phyloP scores from a whole-genome alignment of 2,329 filamentous ascomycete species.

The Ophiostoma fasciatum region DNA sequence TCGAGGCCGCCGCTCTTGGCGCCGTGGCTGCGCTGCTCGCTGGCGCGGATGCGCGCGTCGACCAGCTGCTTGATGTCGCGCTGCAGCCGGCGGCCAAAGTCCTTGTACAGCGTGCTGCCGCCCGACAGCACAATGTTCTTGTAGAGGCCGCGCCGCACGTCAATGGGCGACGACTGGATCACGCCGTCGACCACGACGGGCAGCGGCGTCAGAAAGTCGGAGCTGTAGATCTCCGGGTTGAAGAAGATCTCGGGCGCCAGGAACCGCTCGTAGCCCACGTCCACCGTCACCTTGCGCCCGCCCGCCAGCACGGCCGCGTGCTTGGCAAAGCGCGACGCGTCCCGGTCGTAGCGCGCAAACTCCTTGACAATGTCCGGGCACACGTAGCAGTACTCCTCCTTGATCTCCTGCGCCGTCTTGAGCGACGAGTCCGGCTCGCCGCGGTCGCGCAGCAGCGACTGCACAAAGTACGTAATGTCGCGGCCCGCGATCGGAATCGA shows the following conservation, averaged over 20 bases:
- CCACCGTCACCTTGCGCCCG: slow-evolving; percentile 70
- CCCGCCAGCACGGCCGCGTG: slow-evolving; percentile 78
- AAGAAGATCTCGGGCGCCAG: slow-evolving; percentile 98
- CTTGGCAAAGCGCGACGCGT: slow-evolving; percentile 80
- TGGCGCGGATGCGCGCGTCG: slow-evolving; percentile 81
- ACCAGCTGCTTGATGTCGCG: slow-evolving; percentile 94
- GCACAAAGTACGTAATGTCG: slow-evolving; percentile 98
- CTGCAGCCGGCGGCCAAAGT: slow-evolving; percentile 91
- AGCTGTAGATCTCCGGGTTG: slow-evolving; percentile 99
- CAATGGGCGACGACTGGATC: slow-evolving; percentile 94
- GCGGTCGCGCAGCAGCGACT: slow-evolving; percentile 86
- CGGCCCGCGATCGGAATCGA: slow-evolving; percentile 95
- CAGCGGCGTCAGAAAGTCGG: slow-evolving; percentile 91
- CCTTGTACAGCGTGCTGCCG: slow-evolving; percentile 94
- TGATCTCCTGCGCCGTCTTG: slow-evolving; percentile 95
- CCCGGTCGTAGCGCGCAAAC: slow-evolving; percentile 84
- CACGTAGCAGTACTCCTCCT: slow-evolving; percentile 97
- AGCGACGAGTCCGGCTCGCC: slow-evolving; percentile 93
- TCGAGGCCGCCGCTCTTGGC: slow-evolving; percentile 89
- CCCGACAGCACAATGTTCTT: slow-evolving; percentile 99
- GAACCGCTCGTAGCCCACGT: slow-evolving; percentile 96
- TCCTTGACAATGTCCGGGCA: slow-evolving; percentile 99
- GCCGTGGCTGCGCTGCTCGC: slow-evolving; percentile 80
- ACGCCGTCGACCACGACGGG: slow-evolving; percentile 90
- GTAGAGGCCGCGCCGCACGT: slow-evolving; percentile 91